These are phyloP conservation scores for Ammopiptanthus mongolicus DNA, from an alignment of 306 rosid genomes.

Conservation along the genomic window DNA sequence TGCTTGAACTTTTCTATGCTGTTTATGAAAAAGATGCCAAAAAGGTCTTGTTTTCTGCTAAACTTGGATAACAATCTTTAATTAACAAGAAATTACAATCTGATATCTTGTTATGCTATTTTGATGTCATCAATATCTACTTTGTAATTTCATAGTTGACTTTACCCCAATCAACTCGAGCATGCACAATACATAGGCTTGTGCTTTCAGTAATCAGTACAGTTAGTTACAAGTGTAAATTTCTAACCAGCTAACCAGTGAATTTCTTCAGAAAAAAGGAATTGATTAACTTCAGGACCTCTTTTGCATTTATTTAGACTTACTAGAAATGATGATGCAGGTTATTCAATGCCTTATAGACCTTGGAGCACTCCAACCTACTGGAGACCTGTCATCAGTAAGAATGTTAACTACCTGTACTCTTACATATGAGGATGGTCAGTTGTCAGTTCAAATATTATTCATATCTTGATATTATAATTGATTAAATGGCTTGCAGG, in stretches of 20 bases:
- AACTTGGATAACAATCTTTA: not conserved
- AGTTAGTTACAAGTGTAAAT: not conserved
- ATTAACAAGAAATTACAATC: not conserved
- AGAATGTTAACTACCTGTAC: not conserved
- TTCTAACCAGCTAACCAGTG: not conserved
- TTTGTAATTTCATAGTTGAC: not conserved
- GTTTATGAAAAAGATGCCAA: slow-evolving; percentile 88
- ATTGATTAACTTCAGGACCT: not conserved
- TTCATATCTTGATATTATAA: not conserved
- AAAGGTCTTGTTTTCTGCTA: slow-evolving; percentile 50
- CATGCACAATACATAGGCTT: not conserved
- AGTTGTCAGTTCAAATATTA: not conserved
- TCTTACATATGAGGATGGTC: not conserved
- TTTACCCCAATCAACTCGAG: not conserved
- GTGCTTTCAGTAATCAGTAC: not conserved
- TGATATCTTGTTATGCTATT: slow-evolving; percentile 15
- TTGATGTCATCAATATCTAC: not conserved
- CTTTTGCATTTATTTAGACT: not conserved
- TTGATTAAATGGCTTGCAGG: slow-evolving; percentile 34
- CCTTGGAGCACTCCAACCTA: slow-evolving; percentile 82
- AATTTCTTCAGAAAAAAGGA: not conserved
- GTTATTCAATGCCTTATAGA: slow-evolving; percentile 69
- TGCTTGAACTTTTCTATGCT: slow-evolving; percentile 84
- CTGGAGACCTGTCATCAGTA: slow-evolving; percentile 74
- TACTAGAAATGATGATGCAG: slow-evolving; percentile 33